phyloP scores from a whole-genome alignment of 108 stramenopile genomes.

The Nitzschia inconspicua region DNA sequence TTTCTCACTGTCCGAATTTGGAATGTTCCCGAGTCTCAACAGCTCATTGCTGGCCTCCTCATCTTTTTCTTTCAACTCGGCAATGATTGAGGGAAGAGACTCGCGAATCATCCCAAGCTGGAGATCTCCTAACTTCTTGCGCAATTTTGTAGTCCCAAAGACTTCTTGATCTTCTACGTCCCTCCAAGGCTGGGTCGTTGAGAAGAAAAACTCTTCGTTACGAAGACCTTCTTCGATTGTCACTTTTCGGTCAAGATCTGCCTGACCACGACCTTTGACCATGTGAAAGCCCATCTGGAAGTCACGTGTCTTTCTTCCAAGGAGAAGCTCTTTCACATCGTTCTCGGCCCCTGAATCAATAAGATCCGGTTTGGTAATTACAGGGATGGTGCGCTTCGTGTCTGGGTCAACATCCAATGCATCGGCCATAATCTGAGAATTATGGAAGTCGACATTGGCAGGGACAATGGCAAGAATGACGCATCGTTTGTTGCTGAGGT shows the following conservation, averaged over 20 bases:
- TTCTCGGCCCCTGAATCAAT: slow-evolving; percentile 59
- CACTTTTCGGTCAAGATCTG: slow-evolving; percentile 35
- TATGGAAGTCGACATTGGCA: slow-evolving; percentile 84
- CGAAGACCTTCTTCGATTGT: slow-evolving; percentile 43
- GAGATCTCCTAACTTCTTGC: neutral
- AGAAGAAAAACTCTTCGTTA: neutral
- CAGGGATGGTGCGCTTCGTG: slow-evolving; percentile 74
- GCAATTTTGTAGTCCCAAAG: neutral
- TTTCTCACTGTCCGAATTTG: too few species aligned
- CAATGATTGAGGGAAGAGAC: neutral
- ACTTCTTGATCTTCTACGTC: neutral
- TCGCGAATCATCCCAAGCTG: neutral
- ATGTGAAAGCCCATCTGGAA: slow-evolving; percentile 50
- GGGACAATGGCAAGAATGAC: slow-evolving; percentile 81
- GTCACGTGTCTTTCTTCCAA: slow-evolving; percentile 28
- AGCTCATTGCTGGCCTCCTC: neutral
- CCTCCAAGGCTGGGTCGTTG: neutral
- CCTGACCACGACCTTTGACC: slow-evolving; percentile 63
- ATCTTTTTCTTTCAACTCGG: neutral
- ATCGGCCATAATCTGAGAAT: slow-evolving; percentile 64
- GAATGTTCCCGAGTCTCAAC: neutral
- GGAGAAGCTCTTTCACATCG: slow-evolving; percentile 39
- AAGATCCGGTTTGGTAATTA: slow-evolving; percentile 86
- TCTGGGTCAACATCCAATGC: slow-evolving; percentile 59
- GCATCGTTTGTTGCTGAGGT: slow-evolving; percentile 60